Conservation (phyloP, 2,329 filamentous ascomycete species). For the Plenodomus lindquistii region DNA sequence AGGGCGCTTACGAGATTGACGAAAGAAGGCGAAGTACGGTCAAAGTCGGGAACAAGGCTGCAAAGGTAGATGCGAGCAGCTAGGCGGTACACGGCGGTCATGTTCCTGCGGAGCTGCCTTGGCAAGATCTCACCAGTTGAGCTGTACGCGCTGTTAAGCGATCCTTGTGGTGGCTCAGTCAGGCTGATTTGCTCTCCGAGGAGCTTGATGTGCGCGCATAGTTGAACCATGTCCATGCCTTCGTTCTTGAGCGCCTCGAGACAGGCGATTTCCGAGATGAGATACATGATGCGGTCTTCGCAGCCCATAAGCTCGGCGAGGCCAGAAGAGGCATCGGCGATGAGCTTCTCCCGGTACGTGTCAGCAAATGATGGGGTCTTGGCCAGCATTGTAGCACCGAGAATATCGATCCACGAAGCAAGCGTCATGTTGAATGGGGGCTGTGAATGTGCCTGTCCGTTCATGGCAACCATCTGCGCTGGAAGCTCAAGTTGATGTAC, state of each 20-base stretch:
- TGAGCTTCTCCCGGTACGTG: slow-evolving; percentile 93
- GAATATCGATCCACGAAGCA: slow-evolving; percentile 94
- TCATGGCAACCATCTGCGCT: slow-evolving; percentile 62
- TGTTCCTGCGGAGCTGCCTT: slow-evolving; percentile 82
- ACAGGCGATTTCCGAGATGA: slow-evolving; percentile 96
- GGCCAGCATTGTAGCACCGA: slow-evolving; percentile 90
- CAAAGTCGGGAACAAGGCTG: slow-evolving; percentile 88
- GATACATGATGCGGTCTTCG: slow-evolving; percentile 95
- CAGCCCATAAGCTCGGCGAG: slow-evolving; percentile 95
- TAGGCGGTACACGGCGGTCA: slow-evolving; percentile 87
- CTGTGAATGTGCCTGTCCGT: slow-evolving; percentile 62
- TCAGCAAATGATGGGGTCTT: slow-evolving; percentile 86
- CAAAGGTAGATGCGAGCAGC: slow-evolving; percentile 97
- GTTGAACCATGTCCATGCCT: slow-evolving; percentile 77
- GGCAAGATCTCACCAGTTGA: slow-evolving; percentile 75
- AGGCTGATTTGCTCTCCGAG: slow-evolving; percentile 83
- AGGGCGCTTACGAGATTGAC: slow-evolving; percentile 78
- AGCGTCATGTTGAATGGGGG: slow-evolving; percentile 95
- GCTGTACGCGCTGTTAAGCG: slow-evolving; percentile 57
- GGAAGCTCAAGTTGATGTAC: slow-evolving; percentile 84
- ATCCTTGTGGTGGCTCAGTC: slow-evolving; percentile 65
- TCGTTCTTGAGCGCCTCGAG: slow-evolving; percentile 83
- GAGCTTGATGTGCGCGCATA: slow-evolving; percentile 88
- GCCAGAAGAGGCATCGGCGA: slow-evolving; percentile 67
- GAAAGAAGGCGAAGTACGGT: slow-evolving; percentile 72